Evolutionary conservation across 1,139 yeast genomes (phyloP).

Genomic region (Saccharomyces pastorianus): DNA sequence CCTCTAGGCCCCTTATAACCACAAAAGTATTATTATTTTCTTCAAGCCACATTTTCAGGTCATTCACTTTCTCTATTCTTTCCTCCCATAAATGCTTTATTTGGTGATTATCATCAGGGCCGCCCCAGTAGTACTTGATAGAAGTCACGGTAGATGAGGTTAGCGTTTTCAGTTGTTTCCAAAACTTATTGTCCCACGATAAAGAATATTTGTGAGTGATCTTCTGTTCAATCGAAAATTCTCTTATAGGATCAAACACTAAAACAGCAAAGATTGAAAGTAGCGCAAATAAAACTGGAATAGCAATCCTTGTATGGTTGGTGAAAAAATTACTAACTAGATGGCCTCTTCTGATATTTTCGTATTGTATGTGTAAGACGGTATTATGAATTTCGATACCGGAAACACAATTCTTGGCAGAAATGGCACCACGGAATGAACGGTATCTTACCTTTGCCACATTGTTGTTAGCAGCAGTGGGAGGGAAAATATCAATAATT

Average conservation of each 20-base stretch:
- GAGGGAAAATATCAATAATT: slow-evolving; percentile 65
- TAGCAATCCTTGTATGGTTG: slow-evolving; percentile 75
- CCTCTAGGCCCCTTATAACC: slow-evolving; percentile 85
- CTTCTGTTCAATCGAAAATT: slow-evolving; percentile 67
- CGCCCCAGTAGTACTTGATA: slow-evolving; percentile 35
- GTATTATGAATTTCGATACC: slow-evolving; percentile 60
- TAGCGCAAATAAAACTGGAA: slow-evolving; percentile 49
- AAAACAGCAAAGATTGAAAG: slow-evolving; percentile 74
- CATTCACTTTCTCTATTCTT: slow-evolving; percentile 57
- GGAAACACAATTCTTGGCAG: slow-evolving; percentile 87
- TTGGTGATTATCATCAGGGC: slow-evolving; percentile 32
- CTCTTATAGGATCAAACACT: slow-evolving; percentile 87
- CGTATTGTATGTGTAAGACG: slow-evolving; percentile 64
- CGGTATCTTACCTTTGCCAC: slow-evolving; percentile 43
- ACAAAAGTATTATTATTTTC: slow-evolving; percentile 75
- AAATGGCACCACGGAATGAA: slow-evolving; percentile 57
- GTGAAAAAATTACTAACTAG: slow-evolving; percentile 47
- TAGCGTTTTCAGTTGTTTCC: slow-evolving; percentile 30
- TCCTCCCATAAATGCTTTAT: slow-evolving; percentile 59
- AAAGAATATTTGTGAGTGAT: slow-evolving; percentile 48
- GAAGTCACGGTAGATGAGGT: slow-evolving; percentile 36
- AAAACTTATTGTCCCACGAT: slow-evolving; percentile 30
- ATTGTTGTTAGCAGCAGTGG: slow-evolving; percentile 42
- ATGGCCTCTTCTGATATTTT: slow-evolving; percentile 46
- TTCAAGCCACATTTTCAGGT: slow-evolving; percentile 68